Evolutionary conservation across 768 basidiomycete species (phyloP), one percentile per base, ranked within the genome.

Genomic region (Lactarius tabidus): DNA sequence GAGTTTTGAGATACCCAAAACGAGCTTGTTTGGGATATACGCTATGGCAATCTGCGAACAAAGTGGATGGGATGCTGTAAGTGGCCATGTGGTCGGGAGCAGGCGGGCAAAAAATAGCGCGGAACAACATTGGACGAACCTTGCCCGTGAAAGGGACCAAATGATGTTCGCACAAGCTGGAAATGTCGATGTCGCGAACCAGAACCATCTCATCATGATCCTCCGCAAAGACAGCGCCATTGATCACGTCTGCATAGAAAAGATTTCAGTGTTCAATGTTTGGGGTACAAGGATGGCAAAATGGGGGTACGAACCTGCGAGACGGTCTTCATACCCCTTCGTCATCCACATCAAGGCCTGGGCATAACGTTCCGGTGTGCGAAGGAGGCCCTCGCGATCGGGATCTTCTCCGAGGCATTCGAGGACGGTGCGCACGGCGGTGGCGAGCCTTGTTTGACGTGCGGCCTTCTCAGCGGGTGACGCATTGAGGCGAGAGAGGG

Each of bases 161-260:
- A 76, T 99, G 97, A 74, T 99, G 97, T 80, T 99, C 97, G 77
- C 97, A 99, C 65, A 99, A 79, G 74, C 93, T 96, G 54, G 93
- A 97, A 65, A 99, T 88, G 74, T 97, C 93, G 71, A 99, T 98
- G 74, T 99, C 95, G 65, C 91, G 86, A 62, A 99, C 96, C 65
- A 99, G 85, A 48, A 99, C 97, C 94, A 99, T 96, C 77, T 99
- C 97, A 72, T 98, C 97, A 79, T 99, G 97, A 77, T 99, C 94
- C 76, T 99, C 97, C 52, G 93, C 89, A 74, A 99, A 99, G 43
- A 99, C 86, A 64, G 97, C 97, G 81, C 96, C 93, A 77, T 98
- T 98, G 69, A 98, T 97, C 72, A 98, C 95, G 75, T 99, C 97
- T 94, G 74, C 20, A 36, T 45, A 69, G 60, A 41, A n/a, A 29